These are phyloP conservation scores for Aspergillus ochraceoroseus DNA, from an alignment of 2,329 filamentous ascomycete species.

Conservation along the genomic window DNA sequence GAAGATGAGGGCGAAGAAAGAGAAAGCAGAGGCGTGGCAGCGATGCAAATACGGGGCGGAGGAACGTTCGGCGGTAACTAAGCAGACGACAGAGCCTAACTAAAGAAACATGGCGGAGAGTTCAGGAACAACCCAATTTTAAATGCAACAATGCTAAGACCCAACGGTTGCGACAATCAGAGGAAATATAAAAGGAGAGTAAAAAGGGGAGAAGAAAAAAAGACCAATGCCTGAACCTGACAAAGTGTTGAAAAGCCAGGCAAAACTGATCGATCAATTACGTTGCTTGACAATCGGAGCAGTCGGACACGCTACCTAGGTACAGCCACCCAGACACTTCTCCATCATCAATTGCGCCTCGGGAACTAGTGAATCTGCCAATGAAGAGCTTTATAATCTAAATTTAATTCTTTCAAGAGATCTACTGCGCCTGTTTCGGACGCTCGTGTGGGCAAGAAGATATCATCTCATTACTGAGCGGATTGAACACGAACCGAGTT, in stretches of 20 bases:
- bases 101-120: slow-evolving; percentile 18
- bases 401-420: too few relatives aligned
- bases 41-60: slow-evolving; percentile 12
- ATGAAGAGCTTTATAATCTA: too few relatives aligned
- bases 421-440: too few relatives aligned
- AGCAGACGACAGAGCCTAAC: slow-evolving; percentile 3
- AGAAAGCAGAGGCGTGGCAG: slow-evolving; percentile 10
- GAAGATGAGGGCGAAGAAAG: neutral
- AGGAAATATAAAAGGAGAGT: neutral
- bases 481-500: too few relatives aligned
- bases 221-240: neutral
- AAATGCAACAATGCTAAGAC: slow-evolving; percentile 1
- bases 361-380: too few relatives aligned
- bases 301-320: neutral
- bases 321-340: slow-evolving; percentile 4
- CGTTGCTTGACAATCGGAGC: slow-evolving; percentile 2
- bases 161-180: neutral
- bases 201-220: slow-evolving; percentile 7
- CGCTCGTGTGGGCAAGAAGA: too few relatives aligned
- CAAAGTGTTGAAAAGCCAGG: slow-evolving; percentile 2
- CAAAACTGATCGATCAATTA: neutral
- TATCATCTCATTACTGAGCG: too few relatives aligned
- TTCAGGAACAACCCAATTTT: slow-evolving; percentile 5
- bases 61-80: slow-evolving; percentile 13
- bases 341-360: slow-evolving; percentile 9